phyloP scores from a whole-genome alignment of 1,284 basidiomycete species.

The Ustilago esculenta region DNA sequence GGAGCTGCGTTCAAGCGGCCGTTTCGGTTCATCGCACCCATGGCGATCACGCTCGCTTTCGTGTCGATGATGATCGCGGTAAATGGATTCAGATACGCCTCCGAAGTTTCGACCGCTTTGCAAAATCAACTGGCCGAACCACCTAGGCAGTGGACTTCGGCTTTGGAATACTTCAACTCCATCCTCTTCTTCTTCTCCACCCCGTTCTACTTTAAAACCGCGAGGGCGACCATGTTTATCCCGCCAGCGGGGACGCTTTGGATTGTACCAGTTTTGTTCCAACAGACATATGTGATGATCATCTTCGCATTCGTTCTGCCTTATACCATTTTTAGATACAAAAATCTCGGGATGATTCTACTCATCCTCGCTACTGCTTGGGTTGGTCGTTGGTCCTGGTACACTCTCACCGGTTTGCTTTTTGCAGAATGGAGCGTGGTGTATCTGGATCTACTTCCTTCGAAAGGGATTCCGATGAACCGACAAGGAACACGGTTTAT shows the following conservation, averaged over 20 bases:
- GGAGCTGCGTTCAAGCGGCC: slow-evolving; percentile 56
- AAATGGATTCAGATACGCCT: slow-evolving; percentile 46
- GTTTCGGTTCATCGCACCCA: slow-evolving; percentile 46
- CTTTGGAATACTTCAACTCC: slow-evolving; percentile 54
- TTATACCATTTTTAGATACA: slow-evolving; percentile 45
- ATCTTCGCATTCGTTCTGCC: slow-evolving; percentile 50
- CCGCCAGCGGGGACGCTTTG: slow-evolving; percentile 48
- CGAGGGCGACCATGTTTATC: slow-evolving; percentile 38
- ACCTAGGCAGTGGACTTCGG: slow-evolving; percentile 28
- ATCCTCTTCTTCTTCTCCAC: slow-evolving; percentile 48
- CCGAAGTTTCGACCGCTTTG: slow-evolving; percentile 9
- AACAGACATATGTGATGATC: slow-evolving; percentile 53
- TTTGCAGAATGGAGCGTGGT: slow-evolving; percentile 51
- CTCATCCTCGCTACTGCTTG: slow-evolving; percentile 51
- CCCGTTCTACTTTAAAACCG: slow-evolving; percentile 23
- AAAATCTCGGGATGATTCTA: slow-evolving; percentile 40
- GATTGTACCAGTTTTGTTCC: slow-evolving; percentile 52
- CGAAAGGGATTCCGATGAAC: slow-evolving; percentile 24
- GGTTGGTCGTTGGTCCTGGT: slow-evolving; percentile 56
- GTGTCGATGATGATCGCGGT: slow-evolving; percentile 35
- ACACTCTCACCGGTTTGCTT: slow-evolving; percentile 52
- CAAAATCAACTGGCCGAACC: slow-evolving; percentile 45
- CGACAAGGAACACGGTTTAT: slow-evolving; percentile 6
- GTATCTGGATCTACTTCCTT: slow-evolving; percentile 34
- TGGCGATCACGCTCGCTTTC: slow-evolving; percentile 46